Percentiles rank a stretch among this genome's conserved stretches.
phyloP scores from a whole-genome alignment of 1,284 basidiomycete genomes.

The Cryptococcus sp. region DNA sequence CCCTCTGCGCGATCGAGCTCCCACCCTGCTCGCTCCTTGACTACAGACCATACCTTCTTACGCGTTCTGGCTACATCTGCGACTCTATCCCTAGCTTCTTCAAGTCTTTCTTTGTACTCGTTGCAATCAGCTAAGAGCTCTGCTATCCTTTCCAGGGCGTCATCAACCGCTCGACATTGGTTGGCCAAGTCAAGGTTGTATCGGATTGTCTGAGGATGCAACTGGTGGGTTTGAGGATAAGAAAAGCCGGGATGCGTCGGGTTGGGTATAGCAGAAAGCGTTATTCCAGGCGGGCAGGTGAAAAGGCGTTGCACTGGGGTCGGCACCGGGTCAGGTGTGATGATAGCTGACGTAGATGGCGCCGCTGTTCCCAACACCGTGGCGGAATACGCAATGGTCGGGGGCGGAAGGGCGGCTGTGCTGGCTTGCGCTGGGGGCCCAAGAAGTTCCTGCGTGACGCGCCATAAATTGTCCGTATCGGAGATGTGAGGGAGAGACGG shows the following conservation, averaged over 20 bases:
- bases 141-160: slow-evolving; percentile 49
- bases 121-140: slow-evolving; percentile 56
- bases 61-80: slow-evolving; percentile 55
- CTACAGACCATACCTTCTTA: slow-evolving; percentile 55
- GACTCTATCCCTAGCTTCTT: slow-evolving; percentile 56
- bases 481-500: slow-evolving; percentile 42
- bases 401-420: slow-evolving; percentile 20
- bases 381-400: slow-evolving; percentile 29
- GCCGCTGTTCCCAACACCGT: slow-evolving; percentile 30
- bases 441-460: slow-evolving; percentile 46
- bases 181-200: slow-evolving; percentile 49
- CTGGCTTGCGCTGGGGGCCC: slow-evolving; percentile 5
- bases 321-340: slow-evolving; percentile 20
- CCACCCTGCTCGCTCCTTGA: slow-evolving; percentile 49
- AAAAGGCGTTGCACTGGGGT: slow-evolving; percentile 51
- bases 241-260: slow-evolving; percentile 32
- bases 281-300: slow-evolving; percentile 47
- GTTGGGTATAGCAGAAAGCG: slow-evolving; percentile 40
- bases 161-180: slow-evolving; percentile 49
- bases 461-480: slow-evolving; percentile 50
- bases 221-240: slow-evolving; percentile 30
- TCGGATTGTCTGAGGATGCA: slow-evolving; percentile 34
- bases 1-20: slow-evolving; percentile 35
- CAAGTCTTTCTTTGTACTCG: slow-evolving; percentile 57
- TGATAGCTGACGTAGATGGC: background rate